Percentiles rank a stretch among this genome's conserved stretches.
Evolutionary conservation across 208 protist genomes (phyloP).

Genomic region (Giardia muris): DNA sequence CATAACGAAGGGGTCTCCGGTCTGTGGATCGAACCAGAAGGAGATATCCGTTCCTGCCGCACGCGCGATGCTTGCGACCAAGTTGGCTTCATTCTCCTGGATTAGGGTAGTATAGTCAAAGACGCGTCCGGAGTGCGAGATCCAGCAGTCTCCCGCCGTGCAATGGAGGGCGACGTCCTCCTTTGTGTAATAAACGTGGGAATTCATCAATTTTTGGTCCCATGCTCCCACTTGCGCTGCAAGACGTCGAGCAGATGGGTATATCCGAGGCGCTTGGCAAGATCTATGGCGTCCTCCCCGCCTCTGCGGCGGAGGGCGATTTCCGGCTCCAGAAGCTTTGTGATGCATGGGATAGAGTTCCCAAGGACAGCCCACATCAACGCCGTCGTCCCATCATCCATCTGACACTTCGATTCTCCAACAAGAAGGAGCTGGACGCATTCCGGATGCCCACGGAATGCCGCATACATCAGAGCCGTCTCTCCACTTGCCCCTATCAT

Average conservation of each 20-base stretch:
- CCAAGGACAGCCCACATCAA: neutral
- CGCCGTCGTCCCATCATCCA: neutral
- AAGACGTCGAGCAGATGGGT: neutral
- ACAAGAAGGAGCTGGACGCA: neutral
- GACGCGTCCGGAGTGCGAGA: neutral
- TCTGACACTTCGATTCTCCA: neutral
- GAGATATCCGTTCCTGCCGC: neutral
- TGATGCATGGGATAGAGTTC: neutral
- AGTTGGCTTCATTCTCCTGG: neutral
- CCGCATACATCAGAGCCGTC: neutral
- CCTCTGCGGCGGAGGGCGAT: neutral
- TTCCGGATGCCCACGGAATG: neutral
- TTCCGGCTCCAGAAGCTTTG: neutral
- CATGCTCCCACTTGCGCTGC: neutral
- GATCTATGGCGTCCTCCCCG: neutral
- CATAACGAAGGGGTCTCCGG: neutral
- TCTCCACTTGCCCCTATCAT: neutral
- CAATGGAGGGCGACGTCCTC: neutral
- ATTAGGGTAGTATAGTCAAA: conserved; percentile 12
- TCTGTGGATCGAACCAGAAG: conserved; percentile 7
- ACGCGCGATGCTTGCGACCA: neutral
- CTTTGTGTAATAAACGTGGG: neutral
- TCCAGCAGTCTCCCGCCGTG: conserved; percentile 5
- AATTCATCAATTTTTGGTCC: neutral
- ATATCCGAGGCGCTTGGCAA: neutral